These are phyloP conservation scores for Eucalyptus pauciflora DNA, from an alignment of 345 rosid genomes.

Conservation along the genomic window DNA sequence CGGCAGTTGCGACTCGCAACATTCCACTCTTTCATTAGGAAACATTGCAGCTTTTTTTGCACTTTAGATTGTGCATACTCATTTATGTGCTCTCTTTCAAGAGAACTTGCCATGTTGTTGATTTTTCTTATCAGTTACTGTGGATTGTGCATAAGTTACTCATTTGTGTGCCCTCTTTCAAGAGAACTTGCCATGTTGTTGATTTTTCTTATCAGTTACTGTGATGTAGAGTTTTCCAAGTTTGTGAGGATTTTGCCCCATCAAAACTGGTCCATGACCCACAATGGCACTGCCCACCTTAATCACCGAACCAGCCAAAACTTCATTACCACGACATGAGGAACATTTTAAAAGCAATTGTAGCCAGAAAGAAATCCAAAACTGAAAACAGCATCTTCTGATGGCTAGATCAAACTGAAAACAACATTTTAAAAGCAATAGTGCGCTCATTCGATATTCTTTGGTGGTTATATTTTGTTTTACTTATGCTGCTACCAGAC, in stretches of 20 bases:
- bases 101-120: neutral
- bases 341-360: neutral
- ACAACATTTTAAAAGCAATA: too few relatives aligned
- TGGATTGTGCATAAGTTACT: neutral
- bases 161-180: neutral
- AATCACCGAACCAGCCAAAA: neutral
- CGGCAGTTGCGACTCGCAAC: slow-evolving; percentile 29
- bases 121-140: neutral
- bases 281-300: neutral
- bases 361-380: neutral
- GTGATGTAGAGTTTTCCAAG: neutral
- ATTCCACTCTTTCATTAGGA: neutral
- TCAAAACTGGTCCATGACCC: neutral
- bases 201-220: neutral
- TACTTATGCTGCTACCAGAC: neutral
- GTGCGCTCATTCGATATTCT: neutral
- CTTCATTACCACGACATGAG: neutral
- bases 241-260: neutral
- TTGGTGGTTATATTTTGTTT: neutral
- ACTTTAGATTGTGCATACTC: neutral
- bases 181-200: neutral
- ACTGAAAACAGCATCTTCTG: neutral
- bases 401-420: neutral
- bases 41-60: neutral
- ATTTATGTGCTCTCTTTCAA: neutral